A percentile compares a stretch with the other conserved stretches of the same genome.
phyloP scores from a whole-genome alignment of 768 basidiomycete genomes.

The Leucosporidium creatinivorum region DNA sequence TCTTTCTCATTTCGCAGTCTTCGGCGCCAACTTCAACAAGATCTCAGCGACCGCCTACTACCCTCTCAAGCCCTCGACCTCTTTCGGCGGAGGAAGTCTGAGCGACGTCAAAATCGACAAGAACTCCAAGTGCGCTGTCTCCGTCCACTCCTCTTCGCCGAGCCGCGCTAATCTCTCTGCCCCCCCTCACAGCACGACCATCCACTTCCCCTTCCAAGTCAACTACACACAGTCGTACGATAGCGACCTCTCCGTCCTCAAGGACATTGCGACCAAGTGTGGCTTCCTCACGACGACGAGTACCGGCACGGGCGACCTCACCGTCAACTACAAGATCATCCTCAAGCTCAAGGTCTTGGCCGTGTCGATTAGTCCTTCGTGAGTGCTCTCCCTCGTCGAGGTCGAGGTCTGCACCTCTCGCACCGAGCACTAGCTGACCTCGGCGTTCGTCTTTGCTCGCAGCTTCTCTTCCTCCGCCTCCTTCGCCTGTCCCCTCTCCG shows the following conservation, averaged over 20 bases:
- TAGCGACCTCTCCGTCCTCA: conserved; percentile 28
- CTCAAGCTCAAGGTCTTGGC: conserved; percentile 33
- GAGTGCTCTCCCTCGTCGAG: background rate
- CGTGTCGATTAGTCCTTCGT: conserved; percentile 28
- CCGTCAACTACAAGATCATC: conserved; percentile 32
- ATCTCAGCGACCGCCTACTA: conserved; percentile 36
- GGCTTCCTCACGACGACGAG: conserved; percentile 29
- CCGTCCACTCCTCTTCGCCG: too few relatives aligned
- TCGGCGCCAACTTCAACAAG: conserved; percentile 33
- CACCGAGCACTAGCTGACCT: background rate
- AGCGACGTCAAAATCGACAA: conserved; percentile 31
- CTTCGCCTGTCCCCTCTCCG: conserved; percentile 30
- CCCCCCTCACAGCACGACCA: conserved; percentile 11
- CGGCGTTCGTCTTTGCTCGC: background rate
- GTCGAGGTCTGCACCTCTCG: background rate
- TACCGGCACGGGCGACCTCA: conserved; percentile 10
- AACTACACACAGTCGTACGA: conserved; percentile 36
- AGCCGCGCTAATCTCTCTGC: background rate
- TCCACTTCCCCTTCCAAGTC: conserved; percentile 37
- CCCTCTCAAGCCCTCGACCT: conserved; percentile 18
- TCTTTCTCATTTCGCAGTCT: conserved; percentile 27
- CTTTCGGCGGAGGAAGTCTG: conserved; percentile 34
- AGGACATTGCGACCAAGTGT: conserved; percentile 34
- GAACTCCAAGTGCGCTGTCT: conserved; percentile 26
- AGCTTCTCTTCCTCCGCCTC: conserved; percentile 15